A percentile compares a stretch with the other conserved stretches of the same genome.
phyloP scores from a whole-genome alignment of 768 basidiomycete species.

The Grammothele lineata region DNA sequence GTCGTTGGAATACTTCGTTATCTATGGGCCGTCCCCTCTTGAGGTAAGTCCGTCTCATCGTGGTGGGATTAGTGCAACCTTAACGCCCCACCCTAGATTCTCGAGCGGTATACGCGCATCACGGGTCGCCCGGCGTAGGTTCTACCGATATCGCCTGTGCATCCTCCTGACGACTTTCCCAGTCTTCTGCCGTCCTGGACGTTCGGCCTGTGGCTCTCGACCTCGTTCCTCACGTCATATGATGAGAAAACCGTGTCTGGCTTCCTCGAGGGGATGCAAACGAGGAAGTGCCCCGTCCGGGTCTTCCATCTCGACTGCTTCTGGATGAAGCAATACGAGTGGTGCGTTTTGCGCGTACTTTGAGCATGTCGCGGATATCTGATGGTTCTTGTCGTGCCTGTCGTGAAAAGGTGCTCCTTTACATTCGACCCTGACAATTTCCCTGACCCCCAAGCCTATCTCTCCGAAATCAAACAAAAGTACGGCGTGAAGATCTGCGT shows the following conservation, averaged over 20 bases:
- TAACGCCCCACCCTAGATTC: slow-evolving; percentile 33
- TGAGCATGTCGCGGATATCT: too few relatives aligned
- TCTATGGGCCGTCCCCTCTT: slow-evolving; percentile 64
- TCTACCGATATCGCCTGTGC: too few relatives aligned
- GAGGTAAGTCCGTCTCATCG: slow-evolving; percentile 42
- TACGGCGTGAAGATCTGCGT: slow-evolving; percentile 70
- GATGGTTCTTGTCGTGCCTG: not conserved
- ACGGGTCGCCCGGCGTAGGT: slow-evolving; percentile 58
- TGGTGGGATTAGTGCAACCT: too few relatives aligned
- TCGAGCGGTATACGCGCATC: slow-evolving; percentile 57
- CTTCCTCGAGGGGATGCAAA: slow-evolving; percentile 69
- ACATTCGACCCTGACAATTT: slow-evolving; percentile 75
- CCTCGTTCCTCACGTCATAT: slow-evolving; percentile 70
- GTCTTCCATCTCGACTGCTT: slow-evolving; percentile 79
- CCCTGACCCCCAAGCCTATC: slow-evolving; percentile 64
- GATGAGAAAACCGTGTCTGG: slow-evolving; percentile 63
- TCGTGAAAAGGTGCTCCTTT: slow-evolving; percentile 55
- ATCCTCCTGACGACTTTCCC: slow-evolving; percentile 9
- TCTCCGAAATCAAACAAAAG: slow-evolving; percentile 53
- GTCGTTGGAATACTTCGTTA: slow-evolving; percentile 65
- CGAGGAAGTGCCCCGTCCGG: slow-evolving; percentile 56
- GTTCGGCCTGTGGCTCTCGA: slow-evolving; percentile 75
- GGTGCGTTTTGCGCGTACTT: slow-evolving; percentile 43
- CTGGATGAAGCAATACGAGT: slow-evolving; percentile 72
- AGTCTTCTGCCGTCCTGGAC: slow-evolving; percentile 70